Conservation (phyloP, 1,139 yeast genomes). For the Diutina ranongensis region DNA sequence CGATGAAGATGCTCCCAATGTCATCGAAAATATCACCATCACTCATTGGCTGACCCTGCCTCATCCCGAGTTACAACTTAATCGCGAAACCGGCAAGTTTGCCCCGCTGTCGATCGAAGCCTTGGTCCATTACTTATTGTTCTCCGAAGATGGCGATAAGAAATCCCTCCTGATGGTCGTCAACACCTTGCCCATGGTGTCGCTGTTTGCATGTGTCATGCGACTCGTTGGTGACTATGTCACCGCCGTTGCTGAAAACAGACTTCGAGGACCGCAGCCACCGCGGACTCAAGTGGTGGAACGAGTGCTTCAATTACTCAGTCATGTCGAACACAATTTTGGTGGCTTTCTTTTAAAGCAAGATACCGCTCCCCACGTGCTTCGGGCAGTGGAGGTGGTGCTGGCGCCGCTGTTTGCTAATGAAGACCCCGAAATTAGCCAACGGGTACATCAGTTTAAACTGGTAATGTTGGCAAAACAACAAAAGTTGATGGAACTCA, state of each 20-base stretch:
- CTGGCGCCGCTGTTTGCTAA: slow-evolving; percentile 7
- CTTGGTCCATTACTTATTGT: slow-evolving; percentile 61
- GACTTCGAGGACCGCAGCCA: slow-evolving; percentile 12
- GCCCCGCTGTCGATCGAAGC: slow-evolving; percentile 40
- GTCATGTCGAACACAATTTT: slow-evolving; percentile 24
- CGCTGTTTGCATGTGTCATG: slow-evolving; percentile 17
- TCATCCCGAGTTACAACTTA: slow-evolving; percentile 61
- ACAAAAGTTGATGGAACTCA: slow-evolving; percentile 22
- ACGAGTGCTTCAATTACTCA: slow-evolving; percentile 16
- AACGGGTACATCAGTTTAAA: slow-evolving; percentile 16
- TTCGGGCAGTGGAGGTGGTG: slow-evolving; percentile 23
- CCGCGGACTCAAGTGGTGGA: slow-evolving; percentile 9
- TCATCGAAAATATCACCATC: background rate
- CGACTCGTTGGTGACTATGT: slow-evolving; percentile 19
- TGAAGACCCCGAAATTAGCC: background rate
- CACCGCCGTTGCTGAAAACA: slow-evolving; percentile 13
- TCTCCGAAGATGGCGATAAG: slow-evolving; percentile 20
- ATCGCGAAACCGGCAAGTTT: slow-evolving; percentile 25
- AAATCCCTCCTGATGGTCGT: slow-evolving; percentile 7
- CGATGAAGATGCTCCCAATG: background rate
- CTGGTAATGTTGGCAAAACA: slow-evolving; percentile 24
- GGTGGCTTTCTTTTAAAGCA: slow-evolving; percentile 28
- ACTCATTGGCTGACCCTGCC: background rate
- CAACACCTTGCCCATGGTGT: background rate
- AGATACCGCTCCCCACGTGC: slow-evolving; percentile 29